These are phyloP conservation scores for Chrysochromulina tobinii DNA, from an alignment of 78 protist species.

Conservation along the genomic window DNA sequence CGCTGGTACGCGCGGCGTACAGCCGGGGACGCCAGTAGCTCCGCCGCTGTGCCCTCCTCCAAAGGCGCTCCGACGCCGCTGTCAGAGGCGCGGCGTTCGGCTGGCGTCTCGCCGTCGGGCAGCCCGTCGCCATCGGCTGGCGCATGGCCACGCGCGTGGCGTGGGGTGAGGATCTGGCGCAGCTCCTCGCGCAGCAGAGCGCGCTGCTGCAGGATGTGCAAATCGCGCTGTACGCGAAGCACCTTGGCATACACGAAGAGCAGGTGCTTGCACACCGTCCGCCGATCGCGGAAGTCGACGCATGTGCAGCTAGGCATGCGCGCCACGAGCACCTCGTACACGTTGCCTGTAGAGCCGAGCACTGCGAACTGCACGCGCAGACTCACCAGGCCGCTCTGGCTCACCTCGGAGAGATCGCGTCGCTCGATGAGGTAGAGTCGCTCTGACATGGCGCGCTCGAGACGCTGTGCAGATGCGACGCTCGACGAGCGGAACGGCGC, in stretches of 20 bases:
- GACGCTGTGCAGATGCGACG: not conserved
- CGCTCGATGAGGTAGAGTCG: slow-evolving; percentile 1
- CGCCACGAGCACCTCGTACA: not conserved
- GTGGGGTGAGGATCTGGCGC: not conserved
- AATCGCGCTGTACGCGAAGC: not conserved
- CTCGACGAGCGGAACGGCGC: not conserved
- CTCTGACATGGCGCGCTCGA: not conserved
- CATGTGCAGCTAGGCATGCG: not conserved
- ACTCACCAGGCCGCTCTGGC: not conserved
- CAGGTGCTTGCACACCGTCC: slow-evolving; percentile 4
- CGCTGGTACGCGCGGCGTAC: no score
- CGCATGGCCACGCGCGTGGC: no score
- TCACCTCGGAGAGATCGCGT: not conserved
- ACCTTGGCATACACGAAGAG: slow-evolving; percentile 2
- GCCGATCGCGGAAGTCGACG: not conserved
- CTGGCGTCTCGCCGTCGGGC: no score
- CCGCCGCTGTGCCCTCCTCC: no score
- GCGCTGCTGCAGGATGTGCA: not conserved
- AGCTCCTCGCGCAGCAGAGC: slow-evolving; percentile 4
- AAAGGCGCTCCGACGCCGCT: no score
- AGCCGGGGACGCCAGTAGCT: no score
- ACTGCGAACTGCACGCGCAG: not conserved
- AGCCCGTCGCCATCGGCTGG: no score
- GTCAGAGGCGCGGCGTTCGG: no score
- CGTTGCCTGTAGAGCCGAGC: slow-evolving; percentile 10